Conservation (phyloP, 2,329 filamentous ascomycete species). For the Alternaria angustiovoidea region DNA sequence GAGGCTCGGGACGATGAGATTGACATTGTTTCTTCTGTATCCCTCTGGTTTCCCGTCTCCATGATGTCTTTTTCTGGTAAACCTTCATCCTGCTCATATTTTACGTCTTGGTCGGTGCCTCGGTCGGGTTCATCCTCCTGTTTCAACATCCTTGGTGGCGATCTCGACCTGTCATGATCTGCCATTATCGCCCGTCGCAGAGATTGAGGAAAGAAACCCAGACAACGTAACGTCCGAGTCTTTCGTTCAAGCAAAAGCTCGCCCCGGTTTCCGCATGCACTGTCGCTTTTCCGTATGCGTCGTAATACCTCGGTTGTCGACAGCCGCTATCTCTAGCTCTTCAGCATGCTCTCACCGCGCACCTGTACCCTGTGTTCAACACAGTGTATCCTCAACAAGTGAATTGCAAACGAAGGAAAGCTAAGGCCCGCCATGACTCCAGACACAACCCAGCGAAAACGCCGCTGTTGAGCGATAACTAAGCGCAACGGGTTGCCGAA, state of each 20-base stretch:
- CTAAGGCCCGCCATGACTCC: neutral
- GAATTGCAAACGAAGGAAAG: neutral
- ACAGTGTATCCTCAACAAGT: neutral
- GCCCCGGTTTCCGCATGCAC: conserved; percentile 8
- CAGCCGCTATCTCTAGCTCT: conserved; percentile 9
- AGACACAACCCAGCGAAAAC: neutral
- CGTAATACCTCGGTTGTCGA: conserved; percentile 12
- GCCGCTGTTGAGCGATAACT: neutral
- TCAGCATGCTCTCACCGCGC: neutral
- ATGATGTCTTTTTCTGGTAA: conserved; percentile 15
- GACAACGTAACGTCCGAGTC: neutral
- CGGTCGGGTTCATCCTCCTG: neutral
- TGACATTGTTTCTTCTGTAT: conserved; percentile 29
- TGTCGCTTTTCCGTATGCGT: conserved; percentile 5
- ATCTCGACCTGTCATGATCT: neutral
- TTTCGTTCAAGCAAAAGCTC: neutral
- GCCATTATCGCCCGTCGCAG: neutral
- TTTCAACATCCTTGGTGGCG: conserved; percentile 4
- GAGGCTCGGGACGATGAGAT: conserved; percentile 35
- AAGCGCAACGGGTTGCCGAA: neutral
- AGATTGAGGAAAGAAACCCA: neutral
- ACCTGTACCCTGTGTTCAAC: neutral
- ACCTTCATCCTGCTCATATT: neutral
- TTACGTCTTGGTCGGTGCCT: conserved; percentile 3
- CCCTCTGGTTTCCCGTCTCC: conserved; percentile 2